Evolutionary conservation across 352 stramenopile species (phyloP), one percentile per base, ranked within the genome.

Genomic region (Peronospora tabacina): DNA sequence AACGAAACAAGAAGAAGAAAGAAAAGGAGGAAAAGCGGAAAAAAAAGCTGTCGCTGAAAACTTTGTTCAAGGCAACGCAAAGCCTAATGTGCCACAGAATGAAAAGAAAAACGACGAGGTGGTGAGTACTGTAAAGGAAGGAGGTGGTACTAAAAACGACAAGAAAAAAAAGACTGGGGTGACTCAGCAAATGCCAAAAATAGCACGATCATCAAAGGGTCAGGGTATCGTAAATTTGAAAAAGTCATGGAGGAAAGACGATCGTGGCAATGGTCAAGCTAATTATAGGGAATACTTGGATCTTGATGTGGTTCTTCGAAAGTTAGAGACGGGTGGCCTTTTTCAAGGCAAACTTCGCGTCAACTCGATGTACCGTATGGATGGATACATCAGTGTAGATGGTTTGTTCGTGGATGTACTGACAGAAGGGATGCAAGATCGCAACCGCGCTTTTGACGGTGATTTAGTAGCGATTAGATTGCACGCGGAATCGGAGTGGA

Each of bases 391-490:
- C 24, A 78, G 79, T 2, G 66, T 95, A 11, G 67, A 87, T 22
- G 83, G 83, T 0, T 66, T 95, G 11, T 57, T 67, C 12, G 70
- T 84, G 44, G 85, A 94, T 47, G 55, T 95, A 5, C 46, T 90
- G 13, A 64, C 93, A 4, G 74, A 90, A 43, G 80, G 79, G 5
- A 70, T 82, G 44, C 55, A 68, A 24, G 69, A 86, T 44, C 74
- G 82, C 2, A 94, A 93, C 34, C 78, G 83, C 15, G 82, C 72
- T 1, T 57, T 95, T 41, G 73, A 94, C 38, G 72, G 80, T n/a
- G 85, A 94, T 49, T 52, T 91, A 11, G 82, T 95, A 10, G 80
- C 64, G 1, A 52, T 95, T 34, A 47, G 80, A 44, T 26, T 93
- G 2, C 51, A 70, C 13, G 61, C 72, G 0, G 65, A 83, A 32